These are phyloP conservation scores for Penicillium cataractarum DNA, from an alignment of 495 filamentous ascomycete species.

Conservation along the genomic window DNA sequence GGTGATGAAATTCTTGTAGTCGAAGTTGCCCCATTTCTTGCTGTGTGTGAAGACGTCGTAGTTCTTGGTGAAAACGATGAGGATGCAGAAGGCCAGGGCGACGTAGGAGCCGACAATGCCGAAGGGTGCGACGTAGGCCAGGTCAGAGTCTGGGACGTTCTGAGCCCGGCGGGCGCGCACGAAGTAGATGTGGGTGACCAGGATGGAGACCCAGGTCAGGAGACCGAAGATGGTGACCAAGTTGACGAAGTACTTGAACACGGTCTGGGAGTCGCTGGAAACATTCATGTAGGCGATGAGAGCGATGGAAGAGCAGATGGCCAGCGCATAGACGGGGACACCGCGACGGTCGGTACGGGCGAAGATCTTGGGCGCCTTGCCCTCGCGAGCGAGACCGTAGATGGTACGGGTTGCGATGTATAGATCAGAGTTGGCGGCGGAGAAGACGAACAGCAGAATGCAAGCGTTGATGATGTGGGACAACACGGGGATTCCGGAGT, in stretches of 20 bases:
- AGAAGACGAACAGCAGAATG: constrained; percentile 80
- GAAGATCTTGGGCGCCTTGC: constrained; percentile 75
- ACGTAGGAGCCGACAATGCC: constrained; percentile 67
- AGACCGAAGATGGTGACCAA: constrained; percentile 80
- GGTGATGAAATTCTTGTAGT: constrained; percentile 78
- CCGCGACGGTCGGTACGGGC: constrained; percentile 71
- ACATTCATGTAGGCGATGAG: constrained; percentile 82
- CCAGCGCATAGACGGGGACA: constrained; percentile 73
- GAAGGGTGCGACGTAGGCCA: constrained; percentile 76
- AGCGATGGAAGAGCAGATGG: constrained; percentile 60
- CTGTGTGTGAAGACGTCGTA: constrained; percentile 68
- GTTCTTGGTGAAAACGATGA: constrained; percentile 79
- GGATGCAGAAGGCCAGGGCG: constrained; percentile 67
- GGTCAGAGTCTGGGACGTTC: constrained; percentile 60
- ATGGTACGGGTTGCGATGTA: constrained; percentile 86
- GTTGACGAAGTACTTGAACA: constrained; percentile 87
- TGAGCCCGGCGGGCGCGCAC: constrained; percentile 74
- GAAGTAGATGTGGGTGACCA: constrained; percentile 82
- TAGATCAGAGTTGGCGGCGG: constrained; percentile 69
- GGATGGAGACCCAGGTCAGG: constrained; percentile 82
- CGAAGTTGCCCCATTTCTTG: constrained; percentile 57
- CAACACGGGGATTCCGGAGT: constrained; percentile 56
- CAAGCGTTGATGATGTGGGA: constrained; percentile 64
- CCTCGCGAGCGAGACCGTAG: constrained; percentile 75
- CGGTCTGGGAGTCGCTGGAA: constrained; percentile 61